Evolutionary conservation across 768 basidiomycete species (phyloP).

Genomic region (Clavaria fumosa): DNA sequence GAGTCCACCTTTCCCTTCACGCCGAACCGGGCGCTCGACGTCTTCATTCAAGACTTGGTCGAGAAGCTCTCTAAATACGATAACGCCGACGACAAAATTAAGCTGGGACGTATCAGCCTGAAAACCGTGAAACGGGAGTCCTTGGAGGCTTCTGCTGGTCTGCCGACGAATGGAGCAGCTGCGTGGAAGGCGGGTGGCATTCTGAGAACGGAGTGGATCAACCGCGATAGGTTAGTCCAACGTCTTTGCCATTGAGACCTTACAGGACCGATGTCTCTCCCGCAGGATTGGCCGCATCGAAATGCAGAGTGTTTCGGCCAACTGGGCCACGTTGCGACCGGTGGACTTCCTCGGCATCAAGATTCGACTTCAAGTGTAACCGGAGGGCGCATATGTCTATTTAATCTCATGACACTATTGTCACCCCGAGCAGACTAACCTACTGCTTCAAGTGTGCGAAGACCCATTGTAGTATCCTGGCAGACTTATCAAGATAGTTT

Average conservation of each 20-base stretch:
- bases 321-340: conserved; percentile 34
- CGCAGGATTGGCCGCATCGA: conserved; percentile 39
- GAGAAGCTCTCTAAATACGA: conserved; percentile 25
- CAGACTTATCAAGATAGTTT: too few species aligned
- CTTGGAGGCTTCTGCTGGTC: not conserved
- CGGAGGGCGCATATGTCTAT: conserved; percentile 8
- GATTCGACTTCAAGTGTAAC: conserved; percentile 36
- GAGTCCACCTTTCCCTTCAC: conserved; percentile 43
- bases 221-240: conserved; percentile 33
- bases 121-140: conserved; percentile 27
- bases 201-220: conserved; percentile 40
- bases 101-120: conserved; percentile 16
- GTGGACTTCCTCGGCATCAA: conserved; percentile 42
- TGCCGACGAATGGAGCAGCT: conserved; percentile 22
- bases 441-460: too few species aligned
- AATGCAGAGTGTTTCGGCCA: conserved; percentile 31
- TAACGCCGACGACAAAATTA: conserved; percentile 10
- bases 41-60: conserved; percentile 36
- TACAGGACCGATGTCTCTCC: too few species aligned
- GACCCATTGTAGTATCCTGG: too few species aligned
- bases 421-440: too few species aligned
- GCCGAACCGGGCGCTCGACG: conserved; percentile 42
- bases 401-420: too few species aligned
- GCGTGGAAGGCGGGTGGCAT: conserved; percentile 40
- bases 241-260: not conserved